Conservation (phyloP, 371 early-diverging fungal genomes). For the Cladochytrium tenue region DNA sequence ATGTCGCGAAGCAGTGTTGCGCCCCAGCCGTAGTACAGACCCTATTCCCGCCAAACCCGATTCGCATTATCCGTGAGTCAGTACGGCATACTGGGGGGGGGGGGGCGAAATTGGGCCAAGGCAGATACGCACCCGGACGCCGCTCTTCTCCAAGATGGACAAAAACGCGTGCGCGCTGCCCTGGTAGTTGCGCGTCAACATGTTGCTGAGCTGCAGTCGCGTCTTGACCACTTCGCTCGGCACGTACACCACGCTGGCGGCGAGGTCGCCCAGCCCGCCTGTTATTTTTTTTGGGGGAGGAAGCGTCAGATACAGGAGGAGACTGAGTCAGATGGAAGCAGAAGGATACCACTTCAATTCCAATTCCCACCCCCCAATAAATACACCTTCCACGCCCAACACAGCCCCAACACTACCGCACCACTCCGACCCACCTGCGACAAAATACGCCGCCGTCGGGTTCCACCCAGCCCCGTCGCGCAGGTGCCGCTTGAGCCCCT, state of each 20-base stretch:
- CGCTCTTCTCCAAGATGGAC: not conserved
- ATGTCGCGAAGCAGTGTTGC: conserved; percentile 91
- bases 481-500: conserved; percentile 66
- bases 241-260: conserved; percentile 74
- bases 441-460: conserved; percentile 65
- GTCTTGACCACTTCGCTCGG: conserved; percentile 81
- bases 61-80: no score
- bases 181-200: conserved; percentile 49
- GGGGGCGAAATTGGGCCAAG: no score
- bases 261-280: conserved; percentile 67
- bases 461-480: conserved; percentile 54
- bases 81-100: no score
- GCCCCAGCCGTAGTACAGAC: conserved; percentile 89
- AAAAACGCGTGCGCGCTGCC: conserved; percentile 71
- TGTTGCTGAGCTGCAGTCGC: conserved; percentile 63
- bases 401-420: not conserved
- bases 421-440: conserved; percentile 50
- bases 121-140: conserved; percentile 4
- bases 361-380: no score
- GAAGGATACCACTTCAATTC: no score
- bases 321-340: no score
- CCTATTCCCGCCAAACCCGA: no score
- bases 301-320: no score
- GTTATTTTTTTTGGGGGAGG: not conserved
- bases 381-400: no score